A percentile compares a stretch with the other conserved stretches of the same genome.
Conservation (phyloP, 768 basidiomycete species). For the Pleurotus eryngii region DNA sequence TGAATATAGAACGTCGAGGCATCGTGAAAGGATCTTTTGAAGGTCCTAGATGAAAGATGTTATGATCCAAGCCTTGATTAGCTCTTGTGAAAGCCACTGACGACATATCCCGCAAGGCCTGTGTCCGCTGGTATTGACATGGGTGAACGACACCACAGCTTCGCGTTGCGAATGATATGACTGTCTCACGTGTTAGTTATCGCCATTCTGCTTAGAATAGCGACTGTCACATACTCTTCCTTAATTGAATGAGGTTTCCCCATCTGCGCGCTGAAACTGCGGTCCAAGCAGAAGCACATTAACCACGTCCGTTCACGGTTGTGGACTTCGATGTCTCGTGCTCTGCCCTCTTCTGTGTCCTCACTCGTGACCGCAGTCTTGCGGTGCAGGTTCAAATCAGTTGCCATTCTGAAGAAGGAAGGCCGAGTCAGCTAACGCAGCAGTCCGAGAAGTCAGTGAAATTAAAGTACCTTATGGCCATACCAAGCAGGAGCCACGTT, state of each 20-base stretch:
- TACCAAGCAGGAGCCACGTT: constrained; percentile 87
- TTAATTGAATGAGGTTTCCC: constrained; percentile 91
- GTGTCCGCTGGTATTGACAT: constrained; percentile 62
- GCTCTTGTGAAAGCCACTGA: constrained; percentile 31
- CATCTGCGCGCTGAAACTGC: constrained; percentile 93
- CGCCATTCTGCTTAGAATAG: constrained; percentile 7
- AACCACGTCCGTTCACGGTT: constrained; percentile 97
- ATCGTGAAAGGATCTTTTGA: constrained; percentile 85
- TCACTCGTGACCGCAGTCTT: constrained; percentile 62
- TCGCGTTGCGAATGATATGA: constrained; percentile 82
- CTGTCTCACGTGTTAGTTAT: constrained; percentile 34
- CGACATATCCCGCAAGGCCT: constrained; percentile 73
- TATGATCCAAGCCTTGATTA: no score
- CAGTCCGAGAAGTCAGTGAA: neutral
- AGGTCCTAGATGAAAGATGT: constrained; percentile 50
- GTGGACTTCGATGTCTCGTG: constrained; percentile 80
- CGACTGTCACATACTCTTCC: constrained; percentile 71
- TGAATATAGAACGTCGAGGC: constrained; percentile 88
- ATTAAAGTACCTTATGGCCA: constrained; percentile 67
- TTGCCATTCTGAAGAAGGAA: constrained; percentile 70
- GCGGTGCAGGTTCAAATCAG: constrained; percentile 92
- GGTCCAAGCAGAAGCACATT: constrained; percentile 79
- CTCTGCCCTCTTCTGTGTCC: constrained; percentile 76
- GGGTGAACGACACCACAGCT: constrained; percentile 69
- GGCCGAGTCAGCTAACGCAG: neutral